These are phyloP conservation scores for Trypanosoma mega DNA, from an alignment of 208 protist species.

Conservation along the genomic window DNA sequence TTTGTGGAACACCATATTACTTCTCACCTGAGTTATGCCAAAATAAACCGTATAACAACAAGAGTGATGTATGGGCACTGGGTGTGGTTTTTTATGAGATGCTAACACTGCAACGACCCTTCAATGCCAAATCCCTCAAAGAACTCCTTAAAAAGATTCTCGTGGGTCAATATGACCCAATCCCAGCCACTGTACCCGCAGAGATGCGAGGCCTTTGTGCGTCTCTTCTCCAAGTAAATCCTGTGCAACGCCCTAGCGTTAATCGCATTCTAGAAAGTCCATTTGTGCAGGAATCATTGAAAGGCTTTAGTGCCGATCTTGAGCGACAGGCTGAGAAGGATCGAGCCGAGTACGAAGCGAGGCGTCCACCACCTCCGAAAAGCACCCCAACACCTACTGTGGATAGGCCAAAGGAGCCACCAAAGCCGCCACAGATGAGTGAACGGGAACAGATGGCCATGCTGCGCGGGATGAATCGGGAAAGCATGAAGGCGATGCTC, in stretches of 20 bases:
- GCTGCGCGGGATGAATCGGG: conserved; percentile 86
- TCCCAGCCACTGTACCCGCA: conserved; percentile 66
- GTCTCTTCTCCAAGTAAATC: conserved; percentile 82
- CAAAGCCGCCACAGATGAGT: conserved; percentile 46
- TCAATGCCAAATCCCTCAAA: conserved; percentile 86
- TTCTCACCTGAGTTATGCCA: conserved; percentile 95
- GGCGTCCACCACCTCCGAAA: conserved; percentile 8
- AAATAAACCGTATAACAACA: conserved; percentile 94
- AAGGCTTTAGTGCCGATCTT: conserved; percentile 78
- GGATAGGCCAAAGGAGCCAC: conserved; percentile 26
- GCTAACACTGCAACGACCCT: conserved; percentile 88
- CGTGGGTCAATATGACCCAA: conserved; percentile 83
- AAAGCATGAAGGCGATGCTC: conserved; percentile 82
- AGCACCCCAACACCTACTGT: conserved; percentile 14
- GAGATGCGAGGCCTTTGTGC: conserved; percentile 82
- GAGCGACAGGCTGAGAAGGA: conserved; percentile 86
- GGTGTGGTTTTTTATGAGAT: conserved; percentile 92
- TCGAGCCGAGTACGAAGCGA: conserved; percentile 63
- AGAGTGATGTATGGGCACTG: conserved; percentile 93
- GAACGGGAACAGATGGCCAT: conserved; percentile 88
- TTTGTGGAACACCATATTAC: conserved; percentile 97
- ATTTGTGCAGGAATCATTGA: conserved; percentile 84
- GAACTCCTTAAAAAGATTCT: conserved; percentile 92
- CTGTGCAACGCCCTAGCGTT: conserved; percentile 79
- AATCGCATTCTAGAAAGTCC: conserved; percentile 85